phyloP scores from a whole-genome alignment of 1,284 basidiomycete genomes.

The Heliocybe sulcata region DNA sequence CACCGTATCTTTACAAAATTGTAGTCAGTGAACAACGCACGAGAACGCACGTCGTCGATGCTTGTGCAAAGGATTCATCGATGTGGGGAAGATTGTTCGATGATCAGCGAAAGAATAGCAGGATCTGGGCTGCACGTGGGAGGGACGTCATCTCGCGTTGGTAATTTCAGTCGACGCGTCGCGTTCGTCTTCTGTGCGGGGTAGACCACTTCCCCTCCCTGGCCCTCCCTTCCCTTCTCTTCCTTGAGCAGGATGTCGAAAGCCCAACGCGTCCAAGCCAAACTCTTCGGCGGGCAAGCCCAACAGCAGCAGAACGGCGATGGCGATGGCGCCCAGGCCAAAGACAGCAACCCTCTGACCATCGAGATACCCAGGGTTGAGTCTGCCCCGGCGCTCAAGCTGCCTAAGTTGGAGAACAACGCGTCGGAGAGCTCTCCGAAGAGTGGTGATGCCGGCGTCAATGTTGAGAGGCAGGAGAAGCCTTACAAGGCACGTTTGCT shows the following conservation, averaged over 20 bases:
- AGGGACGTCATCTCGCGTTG: not conserved
- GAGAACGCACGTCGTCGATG: too few relatives aligned
- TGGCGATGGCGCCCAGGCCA: constrained; percentile 25
- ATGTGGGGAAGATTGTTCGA: not conserved
- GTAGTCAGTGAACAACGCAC: not conserved
- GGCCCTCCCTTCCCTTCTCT: constrained; percentile 18
- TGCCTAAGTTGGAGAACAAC: constrained; percentile 28
- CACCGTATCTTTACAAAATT: not conserved
- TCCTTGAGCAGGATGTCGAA: constrained; percentile 24
- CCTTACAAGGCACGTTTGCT: constrained; percentile 54
- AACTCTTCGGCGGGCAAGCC: constrained; percentile 55
- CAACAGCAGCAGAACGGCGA: constrained; percentile 17
- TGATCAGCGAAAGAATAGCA: not conserved
- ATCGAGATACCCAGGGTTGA: constrained; percentile 70
- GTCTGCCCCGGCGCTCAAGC: constrained; percentile 31
- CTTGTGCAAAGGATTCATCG: too few relatives aligned
- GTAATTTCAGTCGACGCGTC: not conserved
- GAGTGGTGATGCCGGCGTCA: constrained; percentile 14
- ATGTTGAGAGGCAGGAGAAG: constrained; percentile 13
- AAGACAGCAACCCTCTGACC: too few relatives aligned
- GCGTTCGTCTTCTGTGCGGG: not conserved
- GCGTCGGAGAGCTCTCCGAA: constrained; percentile 18
- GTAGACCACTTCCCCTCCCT: constrained; percentile 15
- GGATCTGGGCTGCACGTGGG: not conserved
- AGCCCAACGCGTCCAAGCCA: constrained; percentile 66